Evolutionary conservation across 345 rosid species (phyloP).

Genomic region (Streptanthus diversifolius): DNA sequence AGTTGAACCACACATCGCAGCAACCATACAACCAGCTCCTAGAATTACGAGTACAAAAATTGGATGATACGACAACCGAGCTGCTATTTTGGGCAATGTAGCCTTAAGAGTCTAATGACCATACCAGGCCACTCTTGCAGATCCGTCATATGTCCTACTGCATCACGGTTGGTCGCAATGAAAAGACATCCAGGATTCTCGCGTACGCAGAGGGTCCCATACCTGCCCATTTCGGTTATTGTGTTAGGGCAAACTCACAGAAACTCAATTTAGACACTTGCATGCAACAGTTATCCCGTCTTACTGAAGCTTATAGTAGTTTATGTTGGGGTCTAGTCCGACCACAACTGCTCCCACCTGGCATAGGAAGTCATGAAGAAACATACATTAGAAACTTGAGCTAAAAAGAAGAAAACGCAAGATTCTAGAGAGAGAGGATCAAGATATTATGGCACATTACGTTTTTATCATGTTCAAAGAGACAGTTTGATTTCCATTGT

Average conservation of each 20-base stretch:
- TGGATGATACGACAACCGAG: neutral
- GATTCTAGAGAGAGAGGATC: conserved; percentile 3
- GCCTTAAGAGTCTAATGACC: conserved; percentile 7
- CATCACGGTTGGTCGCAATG: conserved; percentile 85
- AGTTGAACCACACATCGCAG: conserved; percentile 74
- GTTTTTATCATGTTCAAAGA: conserved; percentile 72
- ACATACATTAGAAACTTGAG: conserved; percentile 10
- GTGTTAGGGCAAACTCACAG: conserved; percentile 14
- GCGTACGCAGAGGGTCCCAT: conserved; percentile 85
- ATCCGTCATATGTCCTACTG: conserved; percentile 82
- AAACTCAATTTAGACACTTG: neutral
- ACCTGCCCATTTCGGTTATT: conserved; percentile 44
- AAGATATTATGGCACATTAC: conserved; percentile 43
- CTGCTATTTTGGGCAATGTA: conserved; percentile 1
- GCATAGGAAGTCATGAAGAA: conserved; percentile 20
- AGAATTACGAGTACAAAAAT: conserved; percentile 25
- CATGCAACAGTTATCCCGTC: conserved; percentile 29
- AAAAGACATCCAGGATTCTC: conserved; percentile 95
- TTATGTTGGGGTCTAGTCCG: conserved; percentile 72
- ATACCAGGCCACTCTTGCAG: conserved; percentile 96
- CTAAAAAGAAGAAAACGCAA: conserved; percentile 8
- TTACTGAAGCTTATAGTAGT: conserved; percentile 95
- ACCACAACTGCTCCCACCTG: conserved; percentile 98
- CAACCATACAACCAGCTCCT: conserved; percentile 97
- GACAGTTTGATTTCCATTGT: conserved; percentile 52